Conservation (phyloP, 208 protist genomes). For the Histomonas meleagridis region DNA sequence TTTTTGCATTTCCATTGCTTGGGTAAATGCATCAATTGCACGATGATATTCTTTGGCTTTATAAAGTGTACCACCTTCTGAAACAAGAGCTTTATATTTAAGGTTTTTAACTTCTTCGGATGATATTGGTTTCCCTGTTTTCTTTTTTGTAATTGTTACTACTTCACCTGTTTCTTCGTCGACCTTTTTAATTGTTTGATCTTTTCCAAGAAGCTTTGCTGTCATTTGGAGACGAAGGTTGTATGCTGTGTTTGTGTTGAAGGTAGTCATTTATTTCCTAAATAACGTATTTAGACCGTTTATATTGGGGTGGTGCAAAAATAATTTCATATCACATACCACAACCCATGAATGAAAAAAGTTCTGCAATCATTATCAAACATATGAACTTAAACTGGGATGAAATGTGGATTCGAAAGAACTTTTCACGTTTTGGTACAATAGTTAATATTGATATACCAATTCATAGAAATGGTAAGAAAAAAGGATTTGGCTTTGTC, state of each 20-base stretch:
- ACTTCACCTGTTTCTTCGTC: not conserved
- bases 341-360: too few relatives aligned
- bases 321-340: too few relatives aligned
- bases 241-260: not conserved
- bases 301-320: too few relatives aligned
- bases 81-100: conserved; percentile 27
- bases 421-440: not conserved
- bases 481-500: not conserved
- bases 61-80: not conserved
- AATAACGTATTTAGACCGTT: too few relatives aligned
- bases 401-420: not conserved
- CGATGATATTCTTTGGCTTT: not conserved
- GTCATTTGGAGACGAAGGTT: not conserved
- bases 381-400: not conserved
- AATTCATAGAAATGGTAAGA: not conserved
- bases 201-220: not conserved
- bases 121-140: not conserved
- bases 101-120: not conserved
- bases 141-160: not conserved
- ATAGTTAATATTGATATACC: not conserved
- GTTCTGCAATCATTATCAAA: not conserved
- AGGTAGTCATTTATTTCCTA: too few relatives aligned
- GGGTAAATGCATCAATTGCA: not conserved
- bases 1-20: not conserved
- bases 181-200: not conserved